These are phyloP conservation scores for Pseudisothecium myosuroides DNA, from an alignment of 225 moss, liverwort and hornwort species.

Conservation along the genomic window DNA sequence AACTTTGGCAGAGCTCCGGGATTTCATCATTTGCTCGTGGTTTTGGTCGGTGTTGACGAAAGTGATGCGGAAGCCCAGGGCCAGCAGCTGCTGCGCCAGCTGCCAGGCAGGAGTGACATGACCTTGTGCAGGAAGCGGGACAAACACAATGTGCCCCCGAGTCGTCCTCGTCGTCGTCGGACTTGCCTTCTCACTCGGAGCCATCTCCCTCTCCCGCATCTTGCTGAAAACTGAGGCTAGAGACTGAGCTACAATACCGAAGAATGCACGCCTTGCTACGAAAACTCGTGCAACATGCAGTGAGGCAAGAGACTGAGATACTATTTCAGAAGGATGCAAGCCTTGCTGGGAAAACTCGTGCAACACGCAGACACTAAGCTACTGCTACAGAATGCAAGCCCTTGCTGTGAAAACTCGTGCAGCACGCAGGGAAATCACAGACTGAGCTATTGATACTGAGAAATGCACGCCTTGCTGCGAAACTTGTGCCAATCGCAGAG, in stretches of 20 bases:
- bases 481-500: neutral
- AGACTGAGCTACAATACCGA: neutral
- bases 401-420: neutral
- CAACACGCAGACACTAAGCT: neutral
- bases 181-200: neutral
- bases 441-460: neutral
- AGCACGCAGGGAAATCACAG: too few species aligned
- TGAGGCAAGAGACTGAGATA: too few species aligned
- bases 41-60: conserved; percentile 9
- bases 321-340: too few species aligned
- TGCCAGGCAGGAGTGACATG: conserved; percentile 2
- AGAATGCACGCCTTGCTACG: neutral
- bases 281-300: too few species aligned
- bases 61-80: conserved; percentile 5
- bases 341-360: too few species aligned
- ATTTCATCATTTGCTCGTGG: neutral
- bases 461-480: too few species aligned
- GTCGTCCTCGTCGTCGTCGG: too few species aligned
- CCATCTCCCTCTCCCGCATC: neutral
- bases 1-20: neutral
- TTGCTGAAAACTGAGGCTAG: neutral
- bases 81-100: conserved; percentile 4
- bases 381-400: neutral
- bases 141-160: conserved; percentile 10
- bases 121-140: conserved; percentile 10